phyloP scores from a whole-genome alignment of 768 basidiomycete species.

The Hortiboletus flavorubellus region DNA sequence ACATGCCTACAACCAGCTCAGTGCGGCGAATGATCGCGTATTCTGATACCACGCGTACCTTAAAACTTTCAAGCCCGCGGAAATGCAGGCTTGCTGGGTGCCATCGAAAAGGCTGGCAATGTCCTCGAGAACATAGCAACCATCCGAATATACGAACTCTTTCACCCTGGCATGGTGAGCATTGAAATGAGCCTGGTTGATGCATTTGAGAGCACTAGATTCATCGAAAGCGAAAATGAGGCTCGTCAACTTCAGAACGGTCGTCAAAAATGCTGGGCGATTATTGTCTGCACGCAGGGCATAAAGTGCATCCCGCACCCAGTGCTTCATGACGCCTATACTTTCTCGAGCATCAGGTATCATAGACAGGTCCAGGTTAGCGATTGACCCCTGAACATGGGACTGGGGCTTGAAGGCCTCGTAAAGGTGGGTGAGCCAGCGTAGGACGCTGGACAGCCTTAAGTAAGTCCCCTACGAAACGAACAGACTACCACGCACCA shows the following conservation, averaged over 20 bases:
- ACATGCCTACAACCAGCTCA: constrained; percentile 39
- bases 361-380: constrained; percentile 30
- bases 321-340: too few species aligned
- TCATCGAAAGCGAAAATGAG: constrained; percentile 40
- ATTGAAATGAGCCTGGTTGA: constrained; percentile 32
- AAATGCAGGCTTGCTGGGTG: constrained; percentile 19
- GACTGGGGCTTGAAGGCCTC: constrained; percentile 48
- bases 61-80: constrained; percentile 38
- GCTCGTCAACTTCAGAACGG: constrained; percentile 34
- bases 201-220: constrained; percentile 30
- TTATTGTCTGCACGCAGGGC: constrained; percentile 17
- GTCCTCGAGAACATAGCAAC: constrained; percentile 33
- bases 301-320: constrained; percentile 28
- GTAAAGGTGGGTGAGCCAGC: constrained; percentile 46
- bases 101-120: constrained; percentile 28
- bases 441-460: constrained; percentile 3
- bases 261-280: constrained; percentile 38
- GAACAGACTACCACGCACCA: too few species aligned
- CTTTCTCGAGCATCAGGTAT: constrained; percentile 38
- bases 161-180: not conserved
- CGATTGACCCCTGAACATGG: constrained; percentile 43
- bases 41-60: constrained; percentile 30
- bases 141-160: constrained; percentile 13
- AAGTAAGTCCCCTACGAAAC: too few species aligned
- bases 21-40: not conserved